Percentiles rank a stretch among this genome's conserved stretches.
phyloP scores from a whole-genome alignment of 108 stramenopile genomes.

The Conticribra guillardii region DNA sequence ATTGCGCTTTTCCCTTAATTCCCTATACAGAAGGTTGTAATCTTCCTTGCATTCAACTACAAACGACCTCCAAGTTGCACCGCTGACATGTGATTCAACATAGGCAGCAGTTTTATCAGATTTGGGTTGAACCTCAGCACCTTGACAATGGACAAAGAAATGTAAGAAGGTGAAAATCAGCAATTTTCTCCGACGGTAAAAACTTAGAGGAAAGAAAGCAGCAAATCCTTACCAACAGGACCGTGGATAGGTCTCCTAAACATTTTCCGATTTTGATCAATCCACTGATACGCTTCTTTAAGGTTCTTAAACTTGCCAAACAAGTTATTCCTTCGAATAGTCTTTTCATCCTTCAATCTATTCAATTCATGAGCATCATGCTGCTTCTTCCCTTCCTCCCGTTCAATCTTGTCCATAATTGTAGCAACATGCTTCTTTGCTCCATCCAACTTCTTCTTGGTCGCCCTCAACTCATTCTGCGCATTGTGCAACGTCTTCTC shows the following conservation, averaged over 20 bases:
- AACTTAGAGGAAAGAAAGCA: no score
- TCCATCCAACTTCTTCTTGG: conserved; percentile 33
- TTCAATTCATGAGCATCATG: conserved; percentile 33
- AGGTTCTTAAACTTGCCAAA: conserved; percentile 47
- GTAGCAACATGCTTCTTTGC: conserved; percentile 26
- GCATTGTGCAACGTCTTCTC: conserved; percentile 41
- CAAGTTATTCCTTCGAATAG: conserved; percentile 47
- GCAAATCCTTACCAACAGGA: conserved; percentile 54
- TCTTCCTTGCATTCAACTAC: conserved; percentile 82
- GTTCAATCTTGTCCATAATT: conserved; percentile 17
- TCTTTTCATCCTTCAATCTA: conserved; percentile 68
- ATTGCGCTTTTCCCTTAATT: conserved; percentile 60
- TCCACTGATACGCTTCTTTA: conserved; percentile 55
- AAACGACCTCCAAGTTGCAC: conserved; percentile 60
- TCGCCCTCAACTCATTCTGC: conserved; percentile 28
- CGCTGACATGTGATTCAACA: conserved; percentile 74
- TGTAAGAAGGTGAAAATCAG: neutral
- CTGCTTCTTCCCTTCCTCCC: conserved; percentile 16
- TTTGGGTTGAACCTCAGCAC: conserved; percentile 70
- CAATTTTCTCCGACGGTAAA: no score
- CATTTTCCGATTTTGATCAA: conserved; percentile 63
- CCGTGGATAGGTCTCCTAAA: conserved; percentile 83
- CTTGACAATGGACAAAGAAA: neutral
- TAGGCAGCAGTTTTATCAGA: conserved; percentile 58
- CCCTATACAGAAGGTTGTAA: conserved; percentile 72